Percentiles rank a stretch among this genome's conserved stretches.
These are phyloP conservation scores for Syzygium aqueum DNA, from an alignment of 345 rosid species.

Conservation along the genomic window DNA sequence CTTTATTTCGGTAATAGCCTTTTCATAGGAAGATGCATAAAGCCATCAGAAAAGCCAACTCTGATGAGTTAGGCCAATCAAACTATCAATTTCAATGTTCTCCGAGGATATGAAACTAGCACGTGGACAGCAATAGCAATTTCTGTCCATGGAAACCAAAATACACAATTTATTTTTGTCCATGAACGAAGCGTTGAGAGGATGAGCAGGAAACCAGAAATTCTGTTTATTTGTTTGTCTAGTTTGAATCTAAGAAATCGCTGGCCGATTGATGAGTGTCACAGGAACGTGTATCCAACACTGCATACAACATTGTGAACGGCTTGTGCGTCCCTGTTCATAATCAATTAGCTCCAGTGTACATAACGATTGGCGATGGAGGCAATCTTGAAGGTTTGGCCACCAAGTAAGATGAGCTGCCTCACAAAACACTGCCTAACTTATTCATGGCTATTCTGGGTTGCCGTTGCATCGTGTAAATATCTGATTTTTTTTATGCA, in stretches of 20 bases:
- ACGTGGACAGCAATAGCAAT: neutral
- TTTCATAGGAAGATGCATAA: neutral
- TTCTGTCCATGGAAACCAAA: neutral
- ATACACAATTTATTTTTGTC: neutral
- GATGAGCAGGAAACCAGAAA: neutral
- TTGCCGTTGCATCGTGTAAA: neutral
- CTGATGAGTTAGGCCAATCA: neutral
- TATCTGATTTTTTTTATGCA: slow-evolving; percentile 14
- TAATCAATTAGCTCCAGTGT: slow-evolving; percentile 70
- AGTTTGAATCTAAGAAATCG: neutral
- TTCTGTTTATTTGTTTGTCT: neutral
- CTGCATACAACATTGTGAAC: slow-evolving; percentile 55
- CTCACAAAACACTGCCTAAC: neutral
- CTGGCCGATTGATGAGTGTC: neutral
- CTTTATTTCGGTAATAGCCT: neutral
- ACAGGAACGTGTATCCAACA: slow-evolving; percentile 76
- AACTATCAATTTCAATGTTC: neutral
- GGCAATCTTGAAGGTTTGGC: slow-evolving; percentile 82
- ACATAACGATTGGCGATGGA: slow-evolving; percentile 78
- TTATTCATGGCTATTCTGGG: neutral
- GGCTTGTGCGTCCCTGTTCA: slow-evolving; percentile 45
- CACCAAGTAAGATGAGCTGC: slow-evolving; percentile 34
- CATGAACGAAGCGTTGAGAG: neutral
- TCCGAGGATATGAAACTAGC: neutral
- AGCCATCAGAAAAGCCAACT: neutral